phyloP scores from a whole-genome alignment of 192 early-diverging fungal genomes.

The Podochytrium sp. region DNA sequence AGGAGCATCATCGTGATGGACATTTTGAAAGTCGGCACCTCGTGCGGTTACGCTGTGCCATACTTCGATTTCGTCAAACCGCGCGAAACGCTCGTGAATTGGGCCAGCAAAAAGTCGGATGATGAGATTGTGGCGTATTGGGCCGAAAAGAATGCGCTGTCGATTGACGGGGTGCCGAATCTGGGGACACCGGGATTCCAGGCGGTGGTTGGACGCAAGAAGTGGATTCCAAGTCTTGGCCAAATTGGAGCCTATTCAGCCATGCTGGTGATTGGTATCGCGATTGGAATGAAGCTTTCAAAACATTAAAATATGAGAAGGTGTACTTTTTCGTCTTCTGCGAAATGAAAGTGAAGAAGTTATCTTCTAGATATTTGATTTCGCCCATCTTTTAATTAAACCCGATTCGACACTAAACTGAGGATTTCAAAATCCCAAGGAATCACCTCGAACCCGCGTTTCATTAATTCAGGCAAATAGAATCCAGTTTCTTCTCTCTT shows the following conservation, averaged over 20 bases:
- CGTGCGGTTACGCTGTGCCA: conserved; percentile 68
- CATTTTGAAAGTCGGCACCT: conserved; percentile 57
- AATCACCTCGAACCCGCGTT: too few relatives aligned
- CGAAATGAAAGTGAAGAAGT: too few relatives aligned
- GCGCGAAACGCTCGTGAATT: conserved; percentile 52
- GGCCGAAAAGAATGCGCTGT: conserved; percentile 47
- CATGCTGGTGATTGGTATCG: neutral
- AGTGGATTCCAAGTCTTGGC: neutral
- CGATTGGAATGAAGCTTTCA: too few relatives aligned
- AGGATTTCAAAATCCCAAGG: too few relatives aligned
- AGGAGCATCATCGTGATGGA: conserved; percentile 60
- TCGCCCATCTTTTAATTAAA: too few relatives aligned
- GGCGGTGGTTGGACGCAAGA: too few relatives aligned
- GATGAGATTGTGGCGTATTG: conserved; percentile 42
- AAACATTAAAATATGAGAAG: too few relatives aligned
- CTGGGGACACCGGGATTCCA: neutral
- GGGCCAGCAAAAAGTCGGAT: conserved; percentile 38
- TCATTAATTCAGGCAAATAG: too few relatives aligned
- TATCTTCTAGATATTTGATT: too few relatives aligned
- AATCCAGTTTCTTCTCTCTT: too few relatives aligned
- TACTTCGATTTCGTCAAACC: conserved; percentile 56
- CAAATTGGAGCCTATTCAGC: neutral
- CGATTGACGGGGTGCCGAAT: conserved; percentile 63
- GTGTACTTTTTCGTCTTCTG: too few relatives aligned
- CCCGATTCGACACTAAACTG: too few relatives aligned